Evolutionary conservation across 2,329 filamentous ascomycete genomes (phyloP).

Genomic region (Aureobasidium lini): DNA sequence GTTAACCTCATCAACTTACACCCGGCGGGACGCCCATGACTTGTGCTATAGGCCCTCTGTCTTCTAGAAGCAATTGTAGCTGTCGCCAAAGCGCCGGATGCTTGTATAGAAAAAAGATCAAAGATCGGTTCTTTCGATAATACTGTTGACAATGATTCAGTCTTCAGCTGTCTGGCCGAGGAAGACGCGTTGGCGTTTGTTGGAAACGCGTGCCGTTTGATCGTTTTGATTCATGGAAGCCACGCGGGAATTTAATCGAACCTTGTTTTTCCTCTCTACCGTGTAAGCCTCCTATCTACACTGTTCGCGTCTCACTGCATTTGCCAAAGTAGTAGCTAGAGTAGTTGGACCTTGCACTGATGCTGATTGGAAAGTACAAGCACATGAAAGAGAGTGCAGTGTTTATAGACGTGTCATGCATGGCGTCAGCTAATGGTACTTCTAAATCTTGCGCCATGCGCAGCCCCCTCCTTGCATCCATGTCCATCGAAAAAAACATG

Average conservation of each 20-base stretch:
- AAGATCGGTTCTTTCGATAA: not conserved
- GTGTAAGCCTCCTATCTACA: not conserved
- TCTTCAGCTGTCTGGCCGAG: not conserved
- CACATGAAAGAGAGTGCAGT: not conserved
- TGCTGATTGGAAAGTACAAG: not conserved
- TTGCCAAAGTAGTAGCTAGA: too few species aligned
- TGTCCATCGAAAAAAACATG: not conserved
- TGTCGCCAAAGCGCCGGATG: not conserved
- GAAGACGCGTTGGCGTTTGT: conserved; percentile 12
- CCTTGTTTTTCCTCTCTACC: not conserved
- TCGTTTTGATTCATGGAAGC: not conserved
- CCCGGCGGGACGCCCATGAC: conserved; percentile 25
- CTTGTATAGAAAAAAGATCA: not conserved
- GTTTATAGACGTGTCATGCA: not conserved
- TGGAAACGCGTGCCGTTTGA: not conserved
- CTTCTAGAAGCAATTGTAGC: not conserved
- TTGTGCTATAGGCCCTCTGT: not conserved
- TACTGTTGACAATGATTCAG: conserved; percentile 4
- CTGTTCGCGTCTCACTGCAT: not conserved
- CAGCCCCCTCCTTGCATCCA: not conserved
- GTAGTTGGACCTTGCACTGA: too few species aligned
- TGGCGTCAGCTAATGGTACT: conserved; percentile 11
- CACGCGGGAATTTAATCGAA: not conserved
- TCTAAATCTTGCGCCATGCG: not conserved
- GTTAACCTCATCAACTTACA: conserved; percentile 18